Evolutionary conservation across 2,329 filamentous ascomycete genomes (phyloP).

Genomic region (Alternaria postmessia): DNA sequence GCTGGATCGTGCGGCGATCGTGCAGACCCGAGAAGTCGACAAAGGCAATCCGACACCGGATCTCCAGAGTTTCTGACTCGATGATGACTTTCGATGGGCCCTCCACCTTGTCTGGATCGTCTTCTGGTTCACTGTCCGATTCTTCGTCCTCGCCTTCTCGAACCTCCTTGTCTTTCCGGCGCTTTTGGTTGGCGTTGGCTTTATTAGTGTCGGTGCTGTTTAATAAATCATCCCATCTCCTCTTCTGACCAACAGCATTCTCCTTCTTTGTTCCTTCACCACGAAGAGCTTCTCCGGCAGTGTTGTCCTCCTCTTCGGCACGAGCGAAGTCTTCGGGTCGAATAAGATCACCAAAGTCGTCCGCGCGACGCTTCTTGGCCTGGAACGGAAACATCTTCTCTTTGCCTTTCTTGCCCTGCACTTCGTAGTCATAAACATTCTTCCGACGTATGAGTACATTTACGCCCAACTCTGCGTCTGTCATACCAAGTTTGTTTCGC

Average conservation of each 20-base stretch:
- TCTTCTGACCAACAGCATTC: constrained; percentile 79
- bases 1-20: constrained; percentile 91
- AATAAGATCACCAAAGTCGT: constrained; percentile 95
- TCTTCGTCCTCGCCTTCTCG: constrained; percentile 41
- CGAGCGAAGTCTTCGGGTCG: constrained; percentile 92
- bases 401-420: constrained; percentile 87
- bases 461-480: constrained; percentile 89
- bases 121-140: constrained; percentile 58
- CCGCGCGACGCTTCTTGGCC: constrained; percentile 77
- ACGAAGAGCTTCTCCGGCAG: constrained; percentile 70
- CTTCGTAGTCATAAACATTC: constrained; percentile 91
- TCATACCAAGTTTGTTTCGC: constrained; percentile 79
- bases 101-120: constrained; percentile 62
- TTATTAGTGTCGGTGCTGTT: constrained; percentile 50
- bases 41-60: constrained; percentile 81
- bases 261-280: constrained; percentile 59
- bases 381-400: constrained; percentile 93
- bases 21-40: constrained; percentile 93
- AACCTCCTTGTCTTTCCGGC: constrained; percentile 57
- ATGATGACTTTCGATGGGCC: constrained; percentile 81
- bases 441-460: constrained; percentile 90
- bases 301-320: constrained; percentile 86
- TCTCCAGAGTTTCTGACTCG: constrained; percentile 67
- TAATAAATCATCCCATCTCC: constrained; percentile 83
- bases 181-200: constrained; percentile 63